phyloP scores from a whole-genome alignment of 805 yeast genomes.

The Yarrowia osloensis region DNA sequence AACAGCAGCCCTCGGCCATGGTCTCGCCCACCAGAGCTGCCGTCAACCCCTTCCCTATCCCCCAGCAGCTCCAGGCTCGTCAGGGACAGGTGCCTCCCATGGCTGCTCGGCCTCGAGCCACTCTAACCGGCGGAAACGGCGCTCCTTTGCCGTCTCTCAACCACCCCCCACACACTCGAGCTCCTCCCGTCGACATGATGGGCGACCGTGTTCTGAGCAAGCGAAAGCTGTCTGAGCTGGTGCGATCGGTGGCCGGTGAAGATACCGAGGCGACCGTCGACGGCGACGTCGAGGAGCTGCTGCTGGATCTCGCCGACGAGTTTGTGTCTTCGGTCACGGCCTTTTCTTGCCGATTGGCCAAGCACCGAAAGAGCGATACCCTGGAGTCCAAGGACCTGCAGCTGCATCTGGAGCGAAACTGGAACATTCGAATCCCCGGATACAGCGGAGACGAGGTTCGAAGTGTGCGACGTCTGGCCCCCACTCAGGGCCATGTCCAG shows the following conservation, averaged over 20 bases:
- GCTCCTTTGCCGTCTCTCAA: conserved; percentile 67
- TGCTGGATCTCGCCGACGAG: conserved; percentile 93
- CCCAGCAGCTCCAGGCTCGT: conserved; percentile 65
- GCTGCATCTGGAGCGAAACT: conserved; percentile 84
- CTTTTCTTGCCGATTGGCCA: conserved; percentile 93
- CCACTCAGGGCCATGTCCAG: conserved; percentile 46
- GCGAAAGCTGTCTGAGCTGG: conserved; percentile 84
- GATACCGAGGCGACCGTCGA: conserved; percentile 89
- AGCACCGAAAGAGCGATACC: conserved; percentile 85
- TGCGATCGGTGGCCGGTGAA: conserved; percentile 66
- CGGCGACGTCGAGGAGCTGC: conserved; percentile 89
- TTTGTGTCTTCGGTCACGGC: conserved; percentile 87
- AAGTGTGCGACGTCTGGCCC: conserved; percentile 46
- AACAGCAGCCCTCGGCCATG: conserved; percentile 46
- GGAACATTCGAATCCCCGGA: conserved; percentile 96
- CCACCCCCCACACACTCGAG: conserved; percentile 70
- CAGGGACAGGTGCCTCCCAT: conserved; percentile 59
- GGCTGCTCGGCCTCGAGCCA: conserved; percentile 71
- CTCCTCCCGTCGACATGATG: conserved; percentile 81
- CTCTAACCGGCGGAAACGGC: conserved; percentile 82
- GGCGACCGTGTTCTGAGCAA: conserved; percentile 74
- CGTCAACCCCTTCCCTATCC: conserved; percentile 49
- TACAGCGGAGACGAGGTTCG: conserved; percentile 89
- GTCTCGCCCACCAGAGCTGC: conserved; percentile 39
- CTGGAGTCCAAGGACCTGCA: conserved; percentile 89